These are phyloP conservation scores for Pezicula rhizophila DNA, from an alignment of 2,329 filamentous ascomycete species.

Conservation along the genomic window DNA sequence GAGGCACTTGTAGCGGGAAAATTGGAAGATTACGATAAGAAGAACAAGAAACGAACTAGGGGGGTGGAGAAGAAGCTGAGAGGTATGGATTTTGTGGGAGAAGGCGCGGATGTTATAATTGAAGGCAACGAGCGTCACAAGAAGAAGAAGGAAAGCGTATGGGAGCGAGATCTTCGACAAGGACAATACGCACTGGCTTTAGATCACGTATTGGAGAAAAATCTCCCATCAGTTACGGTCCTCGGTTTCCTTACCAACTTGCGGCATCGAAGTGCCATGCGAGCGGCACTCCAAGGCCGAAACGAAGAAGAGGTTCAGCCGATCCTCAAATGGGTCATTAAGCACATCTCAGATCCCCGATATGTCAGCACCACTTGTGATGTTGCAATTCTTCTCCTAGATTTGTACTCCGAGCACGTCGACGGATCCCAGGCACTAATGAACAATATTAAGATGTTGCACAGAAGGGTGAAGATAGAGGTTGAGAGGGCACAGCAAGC, in stretches of 20 bases:
- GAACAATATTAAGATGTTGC: slow-evolving; percentile 61
- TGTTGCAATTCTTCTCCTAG: slow-evolving; percentile 73
- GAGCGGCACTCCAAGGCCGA: slow-evolving; percentile 71
- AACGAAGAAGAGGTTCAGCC: slow-evolving; percentile 79
- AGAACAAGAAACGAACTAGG: slow-evolving; percentile 54
- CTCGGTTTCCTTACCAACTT: slow-evolving; percentile 79
- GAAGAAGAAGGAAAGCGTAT: slow-evolving; percentile 60
- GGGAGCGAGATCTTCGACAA: slow-evolving; percentile 77
- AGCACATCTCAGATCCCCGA: slow-evolving; percentile 75
- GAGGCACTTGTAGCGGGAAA: slow-evolving; percentile 71
- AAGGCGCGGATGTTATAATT: slow-evolving; percentile 83
- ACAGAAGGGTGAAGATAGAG: slow-evolving; percentile 65
- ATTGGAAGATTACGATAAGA: slow-evolving; percentile 71
- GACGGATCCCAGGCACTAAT: slow-evolving; percentile 69
- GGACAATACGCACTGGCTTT: slow-evolving; percentile 73
- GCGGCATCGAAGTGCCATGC: slow-evolving; percentile 79
- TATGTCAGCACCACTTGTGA: slow-evolving; percentile 79
- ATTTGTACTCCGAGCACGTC: slow-evolving; percentile 79
- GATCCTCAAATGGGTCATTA: slow-evolving; percentile 75
- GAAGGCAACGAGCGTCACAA: slow-evolving; percentile 63
- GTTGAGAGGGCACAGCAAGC: slow-evolving; percentile 81
- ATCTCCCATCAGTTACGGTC: slow-evolving; percentile 52
- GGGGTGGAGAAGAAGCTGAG: slow-evolving; percentile 55
- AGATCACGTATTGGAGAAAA: slow-evolving; percentile 64
- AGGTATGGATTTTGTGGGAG: slow-evolving; percentile 75